phyloP scores from a whole-genome alignment of 1,284 basidiomycete species.

The Laetiporus sulphureus region DNA sequence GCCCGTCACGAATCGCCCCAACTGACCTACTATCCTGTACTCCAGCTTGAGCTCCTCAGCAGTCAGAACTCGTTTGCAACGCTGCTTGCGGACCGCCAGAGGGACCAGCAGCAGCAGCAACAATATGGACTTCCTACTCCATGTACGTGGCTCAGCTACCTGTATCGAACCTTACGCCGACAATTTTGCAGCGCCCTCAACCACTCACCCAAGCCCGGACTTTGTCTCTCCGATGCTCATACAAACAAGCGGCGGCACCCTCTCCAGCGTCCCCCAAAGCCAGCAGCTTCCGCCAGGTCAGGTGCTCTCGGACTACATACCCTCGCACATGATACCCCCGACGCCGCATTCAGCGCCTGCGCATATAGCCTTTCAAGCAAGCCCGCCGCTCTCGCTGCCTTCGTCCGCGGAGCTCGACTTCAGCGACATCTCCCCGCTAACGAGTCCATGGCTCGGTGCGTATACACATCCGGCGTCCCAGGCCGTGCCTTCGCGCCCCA shows the following conservation, averaged over 20 bases:
- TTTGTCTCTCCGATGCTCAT: conserved; percentile 60
- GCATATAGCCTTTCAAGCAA: conserved; percentile 49
- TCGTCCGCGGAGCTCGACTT: conserved; percentile 53
- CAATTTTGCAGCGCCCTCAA: conserved; percentile 61
- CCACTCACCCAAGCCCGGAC: conserved; percentile 51
- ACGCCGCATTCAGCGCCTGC: conserved; percentile 51
- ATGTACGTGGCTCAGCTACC: conserved; percentile 34
- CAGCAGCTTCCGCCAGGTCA: conserved; percentile 16
- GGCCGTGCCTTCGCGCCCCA: neutral
- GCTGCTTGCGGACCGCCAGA: conserved; percentile 28
- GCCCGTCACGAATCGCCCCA: too few relatives aligned
- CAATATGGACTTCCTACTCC: conserved; percentile 69
- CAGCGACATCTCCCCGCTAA: conserved; percentile 62
- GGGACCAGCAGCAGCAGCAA: conserved; percentile 34
- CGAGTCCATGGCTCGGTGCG: conserved; percentile 70
- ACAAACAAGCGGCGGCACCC: conserved; percentile 20
- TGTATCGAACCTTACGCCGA: conserved; percentile 27
- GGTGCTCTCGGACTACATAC: conserved; percentile 18
- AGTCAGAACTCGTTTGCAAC: conserved; percentile 34
- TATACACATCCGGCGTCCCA: conserved; percentile 30
- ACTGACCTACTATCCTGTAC: too few relatives aligned
- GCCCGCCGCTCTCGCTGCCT: conserved; percentile 25
- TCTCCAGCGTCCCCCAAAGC: conserved; percentile 26
- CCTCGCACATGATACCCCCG: conserved; percentile 25
- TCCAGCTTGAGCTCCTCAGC: conserved; percentile 55